phyloP scores from a whole-genome alignment of 768 basidiomycete genomes.

The Pleurotus djamor region DNA sequence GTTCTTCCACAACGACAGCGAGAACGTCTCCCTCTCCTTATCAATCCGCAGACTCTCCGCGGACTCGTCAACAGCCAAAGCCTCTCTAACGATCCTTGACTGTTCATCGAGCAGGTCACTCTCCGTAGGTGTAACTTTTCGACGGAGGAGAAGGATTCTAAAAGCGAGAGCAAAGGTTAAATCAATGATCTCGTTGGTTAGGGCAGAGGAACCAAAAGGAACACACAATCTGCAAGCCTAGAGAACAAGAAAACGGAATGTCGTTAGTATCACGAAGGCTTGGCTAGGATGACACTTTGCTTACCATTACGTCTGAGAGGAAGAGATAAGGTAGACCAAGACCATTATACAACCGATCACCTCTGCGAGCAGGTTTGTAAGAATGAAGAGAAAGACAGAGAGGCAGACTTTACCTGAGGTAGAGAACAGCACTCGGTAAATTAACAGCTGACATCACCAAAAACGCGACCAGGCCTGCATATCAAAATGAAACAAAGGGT shows the following conservation, averaged over 20 bases:
- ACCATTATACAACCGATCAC: constrained; percentile 12
- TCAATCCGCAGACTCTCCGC: background rate
- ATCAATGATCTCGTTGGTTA: background rate
- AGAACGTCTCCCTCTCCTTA: background rate
- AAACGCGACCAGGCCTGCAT: constrained; percentile 16
- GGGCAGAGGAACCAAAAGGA: background rate
- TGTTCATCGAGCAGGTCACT: constrained; percentile 10
- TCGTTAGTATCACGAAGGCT: background rate
- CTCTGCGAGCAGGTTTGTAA: constrained; percentile 3
- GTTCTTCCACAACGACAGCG: background rate
- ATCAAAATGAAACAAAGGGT: background rate
- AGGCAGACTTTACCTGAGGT: constrained; percentile 12
- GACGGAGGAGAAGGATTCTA: constrained; percentile 18
- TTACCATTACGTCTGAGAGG: constrained; percentile 17
- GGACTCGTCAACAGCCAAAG: constrained; percentile 1
- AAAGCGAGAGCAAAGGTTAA: background rate
- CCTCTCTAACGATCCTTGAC: constrained; percentile 19
- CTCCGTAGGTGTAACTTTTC: constrained; percentile 14
- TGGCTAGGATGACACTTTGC: background rate
- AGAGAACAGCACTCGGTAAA: constrained; percentile 12
- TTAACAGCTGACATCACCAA: constrained; percentile 17
- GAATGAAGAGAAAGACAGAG: background rate
- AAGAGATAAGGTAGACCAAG: constrained; percentile 17
- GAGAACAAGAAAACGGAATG: background rate
- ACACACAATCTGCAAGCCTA: constrained; percentile 24